Evolutionary conservation across 106 monocot genomes (phyloP).

Genomic region (Alisma plantagoaquatica): DNA sequence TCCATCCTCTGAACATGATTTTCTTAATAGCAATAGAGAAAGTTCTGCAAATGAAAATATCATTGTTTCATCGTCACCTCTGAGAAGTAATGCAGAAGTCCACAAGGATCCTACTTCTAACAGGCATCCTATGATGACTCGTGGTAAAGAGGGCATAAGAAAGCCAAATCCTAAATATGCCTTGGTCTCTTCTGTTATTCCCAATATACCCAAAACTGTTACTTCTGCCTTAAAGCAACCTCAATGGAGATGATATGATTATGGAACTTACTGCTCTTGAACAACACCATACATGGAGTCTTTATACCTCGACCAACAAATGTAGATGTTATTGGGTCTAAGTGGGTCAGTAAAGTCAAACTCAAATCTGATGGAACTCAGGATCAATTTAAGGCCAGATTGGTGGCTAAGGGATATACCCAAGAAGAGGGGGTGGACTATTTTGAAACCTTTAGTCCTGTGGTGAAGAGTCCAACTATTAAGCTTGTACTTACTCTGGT

Average conservation of each 20-base stretch:
- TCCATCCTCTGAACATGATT: no score
- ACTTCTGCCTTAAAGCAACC: neutral
- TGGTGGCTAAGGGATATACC: neutral
- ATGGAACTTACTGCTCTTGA: neutral
- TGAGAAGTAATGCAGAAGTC: neutral
- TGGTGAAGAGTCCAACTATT: neutral
- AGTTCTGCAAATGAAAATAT: neutral
- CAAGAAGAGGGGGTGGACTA: neutral
- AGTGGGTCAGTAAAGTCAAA: neutral
- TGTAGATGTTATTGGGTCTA: neutral
- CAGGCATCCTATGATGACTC: constrained; percentile 3
- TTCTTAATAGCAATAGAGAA: neutral
- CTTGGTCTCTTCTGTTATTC: neutral
- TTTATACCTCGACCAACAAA: neutral
- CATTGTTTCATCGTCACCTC: neutral
- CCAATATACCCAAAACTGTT: neutral
- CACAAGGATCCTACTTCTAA: neutral
- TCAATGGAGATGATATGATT: neutral
- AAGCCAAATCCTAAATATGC: neutral
- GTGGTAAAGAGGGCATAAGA: neutral
- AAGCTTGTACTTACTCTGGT: constrained; percentile 1
- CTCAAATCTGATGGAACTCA: neutral
- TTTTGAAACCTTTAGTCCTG: neutral
- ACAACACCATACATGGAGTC: neutral
- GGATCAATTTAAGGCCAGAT: neutral